These are phyloP conservation scores for Murraya paniculata DNA, from an alignment of 345 rosid species.

Conservation along the genomic window DNA sequence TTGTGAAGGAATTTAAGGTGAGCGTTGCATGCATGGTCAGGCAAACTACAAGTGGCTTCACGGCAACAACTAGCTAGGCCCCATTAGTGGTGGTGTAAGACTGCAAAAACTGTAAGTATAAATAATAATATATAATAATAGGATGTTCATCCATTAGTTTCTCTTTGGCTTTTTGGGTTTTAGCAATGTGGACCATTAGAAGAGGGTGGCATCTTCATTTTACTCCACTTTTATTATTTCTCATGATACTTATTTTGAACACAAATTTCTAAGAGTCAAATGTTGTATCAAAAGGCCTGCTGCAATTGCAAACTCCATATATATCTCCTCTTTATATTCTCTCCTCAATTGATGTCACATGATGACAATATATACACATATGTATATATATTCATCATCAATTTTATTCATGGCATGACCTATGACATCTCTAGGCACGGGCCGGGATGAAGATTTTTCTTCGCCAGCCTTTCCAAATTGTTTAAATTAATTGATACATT, in stretches of 20 bases:
- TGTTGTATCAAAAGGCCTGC: constrained; percentile 35
- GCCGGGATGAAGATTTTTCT: not conserved
- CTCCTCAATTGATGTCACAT: constrained; percentile 18
- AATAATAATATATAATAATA: not conserved
- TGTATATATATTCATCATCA: not conserved
- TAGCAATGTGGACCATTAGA: constrained; percentile 29
- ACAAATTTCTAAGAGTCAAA: constrained; percentile 37
- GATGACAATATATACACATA: not conserved
- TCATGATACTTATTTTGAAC: constrained; percentile 41
- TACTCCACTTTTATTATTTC: constrained; percentile 10
- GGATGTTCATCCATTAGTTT: constrained; percentile 1
- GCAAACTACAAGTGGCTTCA: not conserved
- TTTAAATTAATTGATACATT: not conserved
- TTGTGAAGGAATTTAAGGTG: not conserved
- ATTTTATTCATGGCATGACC: not conserved
- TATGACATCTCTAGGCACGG: too few relatives aligned
- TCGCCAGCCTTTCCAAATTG: not conserved
- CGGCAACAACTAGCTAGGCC: not conserved
- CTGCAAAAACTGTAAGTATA: not conserved
- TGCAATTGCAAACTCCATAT: constrained; percentile 27
- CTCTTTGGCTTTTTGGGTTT: constrained; percentile 3
- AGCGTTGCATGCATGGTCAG: not conserved
- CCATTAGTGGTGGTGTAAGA: not conserved
- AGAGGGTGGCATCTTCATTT: constrained; percentile 9
- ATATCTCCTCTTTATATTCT: constrained; percentile 11